Percentiles rank a stretch among this genome's conserved stretches.
phyloP scores from a whole-genome alignment of 371 early-diverging fungal species.

The Mucor velutinosus region DNA sequence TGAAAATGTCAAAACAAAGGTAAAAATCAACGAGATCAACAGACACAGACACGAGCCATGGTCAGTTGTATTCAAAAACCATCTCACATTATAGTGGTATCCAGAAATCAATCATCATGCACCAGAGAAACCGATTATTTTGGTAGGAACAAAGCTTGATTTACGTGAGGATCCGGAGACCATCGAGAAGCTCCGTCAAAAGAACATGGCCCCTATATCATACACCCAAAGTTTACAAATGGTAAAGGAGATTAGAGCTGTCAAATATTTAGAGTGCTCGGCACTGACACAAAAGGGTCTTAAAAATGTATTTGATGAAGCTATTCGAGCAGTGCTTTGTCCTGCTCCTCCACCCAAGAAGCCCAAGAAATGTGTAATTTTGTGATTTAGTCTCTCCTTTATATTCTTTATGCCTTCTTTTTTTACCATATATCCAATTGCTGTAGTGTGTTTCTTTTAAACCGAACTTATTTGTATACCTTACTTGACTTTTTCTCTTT shows the following conservation, averaged over 20 bases:
- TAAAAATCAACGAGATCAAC: constrained; percentile 17
- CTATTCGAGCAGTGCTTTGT: constrained; percentile 91
- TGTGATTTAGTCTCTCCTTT: constrained; percentile 36
- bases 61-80: not conserved
- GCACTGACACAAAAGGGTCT: constrained; percentile 87
- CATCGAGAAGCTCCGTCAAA: constrained; percentile 62
- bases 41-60: not conserved
- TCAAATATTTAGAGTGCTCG: constrained; percentile 88
- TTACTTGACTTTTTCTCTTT: not conserved
- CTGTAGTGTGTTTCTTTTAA: not conserved
- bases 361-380: constrained; percentile 72
- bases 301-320: constrained; percentile 98
- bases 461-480: not conserved
- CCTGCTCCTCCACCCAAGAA: constrained; percentile 56
- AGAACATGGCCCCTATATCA: constrained; percentile 72
- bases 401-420: not conserved
- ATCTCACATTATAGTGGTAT: constrained; percentile 50
- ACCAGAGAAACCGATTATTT: constrained; percentile 64
- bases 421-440: not conserved
- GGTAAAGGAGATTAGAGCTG: constrained; percentile 79
- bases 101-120: constrained; percentile 68
- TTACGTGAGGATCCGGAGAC: constrained; percentile 64
- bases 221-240: constrained; percentile 73
- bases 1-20: constrained; percentile 83
- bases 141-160: constrained; percentile 77